Evolutionary conservation across 129 eudicot genomes (phyloP).

Genomic region (Silybum marianum): DNA sequence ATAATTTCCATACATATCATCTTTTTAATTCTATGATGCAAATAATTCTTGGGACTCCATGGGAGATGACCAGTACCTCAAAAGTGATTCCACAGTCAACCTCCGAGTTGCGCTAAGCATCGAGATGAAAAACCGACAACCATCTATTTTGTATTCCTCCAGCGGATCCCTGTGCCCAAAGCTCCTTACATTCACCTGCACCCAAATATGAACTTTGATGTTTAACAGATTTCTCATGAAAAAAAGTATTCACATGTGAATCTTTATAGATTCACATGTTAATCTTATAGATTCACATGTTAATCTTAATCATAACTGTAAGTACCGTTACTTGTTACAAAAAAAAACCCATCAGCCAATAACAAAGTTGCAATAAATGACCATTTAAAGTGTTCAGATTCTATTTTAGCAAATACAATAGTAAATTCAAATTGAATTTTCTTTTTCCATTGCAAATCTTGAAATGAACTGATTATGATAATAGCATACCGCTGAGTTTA

Average conservation of each 20-base stretch:
- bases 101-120: slow-evolving; percentile 92
- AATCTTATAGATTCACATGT: not conserved
- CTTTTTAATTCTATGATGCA: slow-evolving; percentile 3
- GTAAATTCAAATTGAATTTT: not conserved
- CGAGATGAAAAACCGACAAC: slow-evolving; percentile 91
- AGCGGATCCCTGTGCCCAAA: slow-evolving; percentile 97
- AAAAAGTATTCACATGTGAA: slow-evolving; percentile 7
- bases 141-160: slow-evolving; percentile 98
- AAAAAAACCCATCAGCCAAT: not conserved
- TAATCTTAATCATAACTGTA: not conserved
- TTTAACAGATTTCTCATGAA: not conserved
- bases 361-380: not conserved
- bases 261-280: not conserved
- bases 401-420: not conserved
- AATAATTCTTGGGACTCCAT: slow-evolving; percentile 71
- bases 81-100: slow-evolving; percentile 77
- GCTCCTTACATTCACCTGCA: slow-evolving; percentile 93
- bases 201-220: not conserved
- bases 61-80: slow-evolving; percentile 86
- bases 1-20: not conserved
- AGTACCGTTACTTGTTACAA: too few species aligned
- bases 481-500: slow-evolving; percentile 80
- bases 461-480: slow-evolving; percentile 2
- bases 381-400: slow-evolving; percentile 11
- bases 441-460: not conserved